Evolutionary conservation across 2,329 filamentous ascomycete species (phyloP).

Genomic region (Davidsoniella neocaledoniae): DNA sequence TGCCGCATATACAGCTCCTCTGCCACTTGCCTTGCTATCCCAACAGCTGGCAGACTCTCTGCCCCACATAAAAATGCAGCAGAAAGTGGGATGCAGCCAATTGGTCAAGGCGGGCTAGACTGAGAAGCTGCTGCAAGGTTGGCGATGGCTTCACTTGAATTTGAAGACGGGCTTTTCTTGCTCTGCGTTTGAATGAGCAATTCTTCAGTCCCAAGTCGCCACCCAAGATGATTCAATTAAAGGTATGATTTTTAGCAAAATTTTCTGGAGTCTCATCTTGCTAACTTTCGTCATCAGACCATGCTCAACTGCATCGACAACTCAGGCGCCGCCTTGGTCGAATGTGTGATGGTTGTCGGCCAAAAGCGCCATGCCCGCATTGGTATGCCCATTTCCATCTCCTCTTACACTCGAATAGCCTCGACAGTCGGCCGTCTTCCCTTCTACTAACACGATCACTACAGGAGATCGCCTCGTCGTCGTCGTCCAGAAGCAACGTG

Average conservation of each 20-base stretch:
- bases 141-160: constrained; percentile 1
- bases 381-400: constrained; percentile 35
- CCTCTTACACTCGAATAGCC: neutral
- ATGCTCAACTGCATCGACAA: constrained; percentile 99
- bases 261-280: neutral
- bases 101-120: neutral
- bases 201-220: too few species aligned
- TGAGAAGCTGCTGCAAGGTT: neutral
- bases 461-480: constrained; percentile 93
- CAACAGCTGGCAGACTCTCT: too few species aligned
- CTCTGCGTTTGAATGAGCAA: too few species aligned
- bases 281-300: constrained; percentile 36
- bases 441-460: constrained; percentile 1
- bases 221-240: constrained; percentile 76
- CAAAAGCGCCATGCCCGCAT: constrained; percentile 81
- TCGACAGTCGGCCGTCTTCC: constrained; percentile 7
- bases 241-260: constrained; percentile 31
- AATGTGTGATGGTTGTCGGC: constrained; percentile 84
- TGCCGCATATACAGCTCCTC: too few species aligned
- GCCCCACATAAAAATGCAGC: too few species aligned
- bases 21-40: too few species aligned
- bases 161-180: too few species aligned
- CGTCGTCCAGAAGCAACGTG: constrained; percentile 79
- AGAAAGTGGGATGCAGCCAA: too few species aligned
- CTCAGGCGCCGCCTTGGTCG: constrained; percentile 90